These are phyloP conservation scores for Eimeria maxima DNA, from an alignment of 169 alveolate species.

Conservation along the genomic window DNA sequence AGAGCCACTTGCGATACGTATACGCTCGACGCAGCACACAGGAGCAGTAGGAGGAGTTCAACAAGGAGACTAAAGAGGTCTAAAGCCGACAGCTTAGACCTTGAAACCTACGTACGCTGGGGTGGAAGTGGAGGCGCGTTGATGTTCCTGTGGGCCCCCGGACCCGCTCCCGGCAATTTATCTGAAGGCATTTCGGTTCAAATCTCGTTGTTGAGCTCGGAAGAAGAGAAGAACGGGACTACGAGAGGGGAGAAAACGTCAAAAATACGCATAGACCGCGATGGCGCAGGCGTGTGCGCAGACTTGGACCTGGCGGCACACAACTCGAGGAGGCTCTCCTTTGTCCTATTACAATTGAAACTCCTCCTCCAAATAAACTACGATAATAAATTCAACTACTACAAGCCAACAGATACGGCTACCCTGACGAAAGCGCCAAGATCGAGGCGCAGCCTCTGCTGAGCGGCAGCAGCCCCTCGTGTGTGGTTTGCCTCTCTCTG, in stretches of 20 bases:
- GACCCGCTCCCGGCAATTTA: not conserved
- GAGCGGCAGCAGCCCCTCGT: slow-evolving; percentile 30
- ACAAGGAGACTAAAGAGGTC: not conserved
- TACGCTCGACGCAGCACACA: not conserved
- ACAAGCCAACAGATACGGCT: not conserved
- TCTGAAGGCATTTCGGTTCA: slow-evolving; percentile 13
- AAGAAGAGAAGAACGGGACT: not conserved
- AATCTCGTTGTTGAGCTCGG: not conserved
- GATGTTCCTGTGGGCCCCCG: slow-evolving; percentile 44
- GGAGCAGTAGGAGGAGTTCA: not conserved
- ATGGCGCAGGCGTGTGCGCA: not conserved
- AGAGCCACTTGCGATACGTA: no score
- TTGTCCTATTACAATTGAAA: not conserved
- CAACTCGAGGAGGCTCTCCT: not conserved
- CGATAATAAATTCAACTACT: not conserved
- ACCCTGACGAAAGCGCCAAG: slow-evolving; percentile 34
- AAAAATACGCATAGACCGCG: not conserved
- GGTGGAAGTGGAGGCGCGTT: slow-evolving; percentile 55
- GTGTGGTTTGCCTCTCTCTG: not conserved
- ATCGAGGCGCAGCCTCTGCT: slow-evolving; percentile 31
- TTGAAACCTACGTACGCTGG: slow-evolving; percentile 15
- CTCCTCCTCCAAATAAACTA: not conserved
- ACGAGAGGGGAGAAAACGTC: not conserved
- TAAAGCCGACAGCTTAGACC: not conserved
- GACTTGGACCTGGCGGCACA: not conserved